Evolutionary conservation across 2,329 filamentous ascomycete genomes (phyloP), one percentile per base, ranked within the genome.

Genomic region (Fusarium xylarioides): DNA sequence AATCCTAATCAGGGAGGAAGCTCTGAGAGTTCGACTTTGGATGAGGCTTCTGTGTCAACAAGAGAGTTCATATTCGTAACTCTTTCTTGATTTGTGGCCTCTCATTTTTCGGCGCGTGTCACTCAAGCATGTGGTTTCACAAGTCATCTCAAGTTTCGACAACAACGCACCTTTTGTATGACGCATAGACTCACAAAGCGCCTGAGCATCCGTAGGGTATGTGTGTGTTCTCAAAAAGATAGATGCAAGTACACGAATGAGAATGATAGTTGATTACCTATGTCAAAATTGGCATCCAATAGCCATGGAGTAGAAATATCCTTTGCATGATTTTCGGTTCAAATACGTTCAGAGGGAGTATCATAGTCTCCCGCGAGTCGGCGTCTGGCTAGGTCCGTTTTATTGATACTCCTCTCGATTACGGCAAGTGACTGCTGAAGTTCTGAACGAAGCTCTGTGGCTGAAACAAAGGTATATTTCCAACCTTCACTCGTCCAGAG

Each of bases 1-100:
- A 47, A 62, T 66, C 63, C 71, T 52, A 66, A 74, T 74, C 71
- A 76, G 71, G 74, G 74, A 72, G 74, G 49, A 37, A 64, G 58
- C 19, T 37, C 43, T 57, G 30, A 15, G 34, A 38, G 30, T 12
- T 34, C 32, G 34, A 38, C 35, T 59, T 40, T 47, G 42, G 42
- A 23, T 47, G 28, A 34, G 35, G 53, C 53, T 38, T 59, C 42
- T 34, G 35, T 28, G 28, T 34, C 52, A 58, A 58, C 19, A 19
- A 28, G 28, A 23, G 19, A 42, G 28, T 34, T 54, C 49, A 37
- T 37, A 38, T 52, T 52, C 35, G n/a, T 52, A 23, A 54, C 28
- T 21, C 18, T 7, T 43, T n/a, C 40, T 28, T 21, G 15, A 28
- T n/a, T 18, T 21, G 32, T 32, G 32, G 28, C 34, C 32, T 55